Conservation (phyloP, 768 basidiomycete species). For the Lactarius psammicola region DNA sequence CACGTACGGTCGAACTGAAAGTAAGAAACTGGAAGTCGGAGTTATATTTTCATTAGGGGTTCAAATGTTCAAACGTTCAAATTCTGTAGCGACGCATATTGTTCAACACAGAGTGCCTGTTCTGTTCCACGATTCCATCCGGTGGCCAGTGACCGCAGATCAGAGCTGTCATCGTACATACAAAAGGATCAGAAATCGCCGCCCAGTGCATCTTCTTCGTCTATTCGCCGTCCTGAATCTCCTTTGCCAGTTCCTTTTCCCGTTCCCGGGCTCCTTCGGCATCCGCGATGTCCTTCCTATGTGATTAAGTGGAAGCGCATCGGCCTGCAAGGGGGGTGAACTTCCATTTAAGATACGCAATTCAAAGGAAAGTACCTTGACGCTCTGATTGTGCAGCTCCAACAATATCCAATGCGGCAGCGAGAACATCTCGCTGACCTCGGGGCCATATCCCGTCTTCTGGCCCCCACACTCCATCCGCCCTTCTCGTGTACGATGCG, state of each 20-base stretch:
- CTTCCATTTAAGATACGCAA: slow-evolving; percentile 10
- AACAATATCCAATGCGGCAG: slow-evolving; percentile 90
- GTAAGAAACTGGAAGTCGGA: not conserved
- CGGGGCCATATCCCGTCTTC: slow-evolving; percentile 87
- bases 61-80: not conserved
- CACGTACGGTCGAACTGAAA: not conserved
- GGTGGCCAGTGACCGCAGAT: not conserved
- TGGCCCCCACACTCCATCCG: slow-evolving; percentile 85
- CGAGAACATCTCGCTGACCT: slow-evolving; percentile 85
- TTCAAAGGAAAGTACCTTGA: slow-evolving; percentile 63
- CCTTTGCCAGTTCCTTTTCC: slow-evolving; percentile 92
- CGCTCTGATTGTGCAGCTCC: slow-evolving; percentile 94
- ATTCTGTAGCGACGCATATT: not conserved
- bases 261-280: slow-evolving; percentile 93
- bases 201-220: slow-evolving; percentile 66
- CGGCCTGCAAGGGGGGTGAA: slow-evolving; percentile 53
- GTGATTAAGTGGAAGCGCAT: slow-evolving; percentile 97
- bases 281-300: slow-evolving; percentile 89
- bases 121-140: not conserved
- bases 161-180: not conserved
- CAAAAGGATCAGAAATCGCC: slow-evolving; percentile 38
- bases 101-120: not conserved
- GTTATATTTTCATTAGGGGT: not conserved
- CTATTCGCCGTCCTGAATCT: slow-evolving; percentile 86
- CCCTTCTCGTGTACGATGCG: slow-evolving; percentile 90